phyloP scores from a whole-genome alignment of 805 yeast genomes.

The Candida taoyuanica region DNA sequence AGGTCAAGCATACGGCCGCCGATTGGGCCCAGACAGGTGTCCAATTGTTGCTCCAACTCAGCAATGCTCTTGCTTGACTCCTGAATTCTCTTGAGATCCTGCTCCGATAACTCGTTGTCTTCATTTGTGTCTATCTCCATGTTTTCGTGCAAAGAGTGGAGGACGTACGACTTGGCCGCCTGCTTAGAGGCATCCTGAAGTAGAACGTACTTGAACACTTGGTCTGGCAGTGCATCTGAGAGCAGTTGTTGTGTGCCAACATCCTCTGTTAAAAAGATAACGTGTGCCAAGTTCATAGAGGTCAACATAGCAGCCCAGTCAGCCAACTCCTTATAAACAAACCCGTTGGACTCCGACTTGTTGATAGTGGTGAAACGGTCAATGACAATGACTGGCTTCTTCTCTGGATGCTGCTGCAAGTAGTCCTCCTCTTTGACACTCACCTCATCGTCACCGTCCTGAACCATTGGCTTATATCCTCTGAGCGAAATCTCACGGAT shows the following conservation, averaged over 20 bases:
- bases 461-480: slow-evolving; percentile 35
- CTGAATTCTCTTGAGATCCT: slow-evolving; percentile 20
- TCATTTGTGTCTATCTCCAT: slow-evolving; percentile 16
- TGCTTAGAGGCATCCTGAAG: slow-evolving; percentile 76
- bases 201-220: slow-evolving; percentile 70
- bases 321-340: slow-evolving; percentile 68
- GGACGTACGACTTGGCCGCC: slow-evolving; percentile 68
- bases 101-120: slow-evolving; percentile 28
- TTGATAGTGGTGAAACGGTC: slow-evolving; percentile 60
- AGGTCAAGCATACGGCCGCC: slow-evolving; percentile 96
- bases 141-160: slow-evolving; percentile 44
- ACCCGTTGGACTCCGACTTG: slow-evolving; percentile 55
- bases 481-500: slow-evolving; percentile 58
- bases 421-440: slow-evolving; percentile 70
- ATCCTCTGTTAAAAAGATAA: slow-evolving; percentile 81
- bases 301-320: slow-evolving; percentile 86
- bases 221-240: slow-evolving; percentile 74
- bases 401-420: slow-evolving; percentile 79
- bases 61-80: slow-evolving; percentile 8
- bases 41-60: slow-evolving; percentile 37
- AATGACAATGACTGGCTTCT: slow-evolving; percentile 80
- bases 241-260: slow-evolving; percentile 68
- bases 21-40: slow-evolving; percentile 59
- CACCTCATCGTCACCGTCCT: slow-evolving; percentile 29
- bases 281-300: slow-evolving; percentile 81